phyloP scores from a whole-genome alignment of 208 protist species.

The Strigomonas culicis region DNA sequence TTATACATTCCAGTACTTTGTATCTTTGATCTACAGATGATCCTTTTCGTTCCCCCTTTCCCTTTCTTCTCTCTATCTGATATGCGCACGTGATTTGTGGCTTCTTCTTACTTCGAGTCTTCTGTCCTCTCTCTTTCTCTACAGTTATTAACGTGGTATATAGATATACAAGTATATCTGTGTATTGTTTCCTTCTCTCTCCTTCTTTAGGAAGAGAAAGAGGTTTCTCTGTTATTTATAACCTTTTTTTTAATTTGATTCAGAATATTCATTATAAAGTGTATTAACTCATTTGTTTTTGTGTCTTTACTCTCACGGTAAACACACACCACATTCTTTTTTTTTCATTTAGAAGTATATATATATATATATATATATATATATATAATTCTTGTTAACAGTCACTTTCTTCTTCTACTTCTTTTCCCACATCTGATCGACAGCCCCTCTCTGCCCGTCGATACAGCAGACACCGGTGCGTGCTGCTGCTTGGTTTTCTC shows the following conservation, averaged over 20 bases:
- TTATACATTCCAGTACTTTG: not conserved
- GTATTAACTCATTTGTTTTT: not conserved
- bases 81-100: not conserved
- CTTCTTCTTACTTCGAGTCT: not conserved
- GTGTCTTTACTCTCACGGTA: not conserved
- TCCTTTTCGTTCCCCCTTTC: not conserved
- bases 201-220: not conserved
- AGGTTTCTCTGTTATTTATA: not conserved
- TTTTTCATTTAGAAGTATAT: conserved; percentile 15
- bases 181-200: conserved; percentile 9
- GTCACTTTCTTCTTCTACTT: too few relatives aligned
- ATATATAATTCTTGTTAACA: not conserved
- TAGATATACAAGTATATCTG: too few relatives aligned
- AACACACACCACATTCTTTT: conserved; percentile 4
- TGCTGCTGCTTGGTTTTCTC: too few relatives aligned
- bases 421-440: not conserved
- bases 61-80: not conserved
- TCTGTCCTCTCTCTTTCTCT: not conserved
- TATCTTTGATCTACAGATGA: not conserved
- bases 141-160: not conserved
- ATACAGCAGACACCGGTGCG: not conserved
- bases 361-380: conserved; percentile 23
- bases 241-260: not conserved
- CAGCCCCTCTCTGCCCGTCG: not conserved
- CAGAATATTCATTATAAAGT: not conserved